Evolutionary conservation across 2,329 filamentous ascomycete species (phyloP).

Genomic region (Eutypa lata): DNA sequence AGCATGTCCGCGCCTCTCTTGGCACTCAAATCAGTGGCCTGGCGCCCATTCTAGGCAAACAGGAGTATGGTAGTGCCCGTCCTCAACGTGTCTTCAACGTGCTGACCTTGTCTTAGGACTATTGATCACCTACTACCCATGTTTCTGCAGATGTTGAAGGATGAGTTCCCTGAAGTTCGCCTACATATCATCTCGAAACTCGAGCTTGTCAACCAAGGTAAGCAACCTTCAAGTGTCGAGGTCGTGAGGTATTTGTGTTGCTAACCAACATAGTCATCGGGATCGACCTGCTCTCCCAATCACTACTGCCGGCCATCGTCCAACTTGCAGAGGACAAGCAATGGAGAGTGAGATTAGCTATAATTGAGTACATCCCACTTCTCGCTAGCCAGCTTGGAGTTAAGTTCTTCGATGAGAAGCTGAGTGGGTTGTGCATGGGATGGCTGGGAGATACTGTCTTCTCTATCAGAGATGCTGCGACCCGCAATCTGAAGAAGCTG

Average conservation of each 20-base stretch:
- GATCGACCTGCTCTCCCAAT: slow-evolving; percentile 94
- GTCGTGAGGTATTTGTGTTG: not conserved
- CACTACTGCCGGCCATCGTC: slow-evolving; percentile 92
- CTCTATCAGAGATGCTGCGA: slow-evolving; percentile 95
- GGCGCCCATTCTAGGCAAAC: slow-evolving; percentile 94
- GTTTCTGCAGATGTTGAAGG: slow-evolving; percentile 99
- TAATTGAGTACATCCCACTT: slow-evolving; percentile 98
- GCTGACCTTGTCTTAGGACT: slow-evolving; percentile 56
- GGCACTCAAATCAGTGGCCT: slow-evolving; percentile 96
- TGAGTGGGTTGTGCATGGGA: slow-evolving; percentile 93
- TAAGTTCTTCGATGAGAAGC: slow-evolving; percentile 97
- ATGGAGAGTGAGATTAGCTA: slow-evolving; percentile 95
- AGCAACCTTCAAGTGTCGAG: slow-evolving; percentile 15
- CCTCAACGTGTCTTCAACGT: slow-evolving; percentile 1
- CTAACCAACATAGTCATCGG: slow-evolving; percentile 70
- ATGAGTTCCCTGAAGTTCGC: slow-evolving; percentile 96
- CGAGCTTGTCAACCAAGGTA: slow-evolving; percentile 94
- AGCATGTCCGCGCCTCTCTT: slow-evolving; percentile 92
- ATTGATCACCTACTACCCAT: slow-evolving; percentile 96
- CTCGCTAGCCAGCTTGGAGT: slow-evolving; percentile 94
- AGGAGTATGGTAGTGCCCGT: slow-evolving; percentile 64
- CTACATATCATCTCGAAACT: slow-evolving; percentile 99
- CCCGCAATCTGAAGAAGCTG: slow-evolving; percentile 95
- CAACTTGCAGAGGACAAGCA: slow-evolving; percentile 98
- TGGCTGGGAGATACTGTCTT: slow-evolving; percentile 99